phyloP scores from a whole-genome alignment of 1,284 basidiomycete genomes.

The Neolentinus lepideus region DNA sequence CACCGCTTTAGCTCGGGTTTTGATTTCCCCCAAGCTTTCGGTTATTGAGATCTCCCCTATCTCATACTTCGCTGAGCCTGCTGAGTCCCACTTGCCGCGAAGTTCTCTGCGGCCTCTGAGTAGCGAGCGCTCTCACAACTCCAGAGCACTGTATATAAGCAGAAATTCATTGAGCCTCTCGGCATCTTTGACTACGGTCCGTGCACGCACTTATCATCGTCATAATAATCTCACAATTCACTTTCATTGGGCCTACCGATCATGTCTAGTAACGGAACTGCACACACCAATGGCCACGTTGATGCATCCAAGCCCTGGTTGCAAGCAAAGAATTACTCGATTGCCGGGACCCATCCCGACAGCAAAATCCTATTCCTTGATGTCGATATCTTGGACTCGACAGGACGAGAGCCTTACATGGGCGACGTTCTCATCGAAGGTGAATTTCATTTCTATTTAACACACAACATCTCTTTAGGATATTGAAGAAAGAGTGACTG shows the following conservation, averaged over 20 bases:
- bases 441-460: slow-evolving; percentile 19
- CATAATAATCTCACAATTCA: too few species aligned
- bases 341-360: slow-evolving; percentile 5
- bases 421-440: slow-evolving; percentile 25
- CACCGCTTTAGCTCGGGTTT: too few species aligned
- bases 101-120: too few species aligned
- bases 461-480: not conserved
- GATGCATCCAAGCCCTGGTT: not conserved
- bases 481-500: not conserved
- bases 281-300: not conserved
- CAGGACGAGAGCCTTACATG: slow-evolving; percentile 18
- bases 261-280: not conserved
- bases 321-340: not conserved
- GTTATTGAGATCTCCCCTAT: too few species aligned
- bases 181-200: too few species aligned
- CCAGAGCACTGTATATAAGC: too few species aligned
- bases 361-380: slow-evolving; percentile 19
- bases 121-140: too few species aligned
- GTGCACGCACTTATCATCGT: too few species aligned
- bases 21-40: too few species aligned
- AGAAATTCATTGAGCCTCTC: too few species aligned
- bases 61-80: too few species aligned
- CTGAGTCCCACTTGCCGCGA: too few species aligned
- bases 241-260: not conserved
- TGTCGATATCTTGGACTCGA: slow-evolving; percentile 26